Evolutionary conservation across 78 protist species (phyloP).

Genomic region (Emiliania huxleyi): DNA sequence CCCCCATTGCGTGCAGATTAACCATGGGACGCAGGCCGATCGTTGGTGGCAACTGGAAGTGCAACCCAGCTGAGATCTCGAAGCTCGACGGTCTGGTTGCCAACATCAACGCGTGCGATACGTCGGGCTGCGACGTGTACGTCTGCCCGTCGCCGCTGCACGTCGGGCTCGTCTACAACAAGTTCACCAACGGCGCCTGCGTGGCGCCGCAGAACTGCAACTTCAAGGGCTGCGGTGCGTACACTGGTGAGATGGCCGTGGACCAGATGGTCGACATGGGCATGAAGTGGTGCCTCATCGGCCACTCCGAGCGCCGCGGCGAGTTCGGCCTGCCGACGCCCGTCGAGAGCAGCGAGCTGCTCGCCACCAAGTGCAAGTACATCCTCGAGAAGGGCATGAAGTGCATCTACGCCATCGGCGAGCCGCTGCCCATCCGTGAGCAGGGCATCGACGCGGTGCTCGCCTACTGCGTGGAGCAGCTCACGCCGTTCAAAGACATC

Average conservation of each 20-base stretch:
- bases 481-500: neutral
- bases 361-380: neutral
- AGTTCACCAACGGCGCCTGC: neutral
- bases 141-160: neutral
- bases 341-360: neutral
- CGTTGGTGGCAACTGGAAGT: conserved; percentile 23
- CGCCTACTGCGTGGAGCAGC: neutral
- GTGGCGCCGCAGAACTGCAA: neutral
- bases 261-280: neutral
- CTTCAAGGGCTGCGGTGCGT: neutral
- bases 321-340: neutral
- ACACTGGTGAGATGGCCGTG: neutral
- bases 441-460: conserved; percentile 31
- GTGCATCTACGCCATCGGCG: neutral
- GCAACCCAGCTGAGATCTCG: neutral
- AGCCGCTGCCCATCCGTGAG: neutral
- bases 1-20: too few species aligned
- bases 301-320: conserved; percentile 9
- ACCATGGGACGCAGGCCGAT: neutral
- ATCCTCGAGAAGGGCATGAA: neutral
- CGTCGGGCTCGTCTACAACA: neutral
- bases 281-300: conserved; percentile 40
- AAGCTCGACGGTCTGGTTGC: neutral
- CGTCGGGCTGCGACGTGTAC: neutral
- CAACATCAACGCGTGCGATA: neutral